Conservation (phyloP, 441 rosid species). For the Eutrema salsugineum region DNA sequence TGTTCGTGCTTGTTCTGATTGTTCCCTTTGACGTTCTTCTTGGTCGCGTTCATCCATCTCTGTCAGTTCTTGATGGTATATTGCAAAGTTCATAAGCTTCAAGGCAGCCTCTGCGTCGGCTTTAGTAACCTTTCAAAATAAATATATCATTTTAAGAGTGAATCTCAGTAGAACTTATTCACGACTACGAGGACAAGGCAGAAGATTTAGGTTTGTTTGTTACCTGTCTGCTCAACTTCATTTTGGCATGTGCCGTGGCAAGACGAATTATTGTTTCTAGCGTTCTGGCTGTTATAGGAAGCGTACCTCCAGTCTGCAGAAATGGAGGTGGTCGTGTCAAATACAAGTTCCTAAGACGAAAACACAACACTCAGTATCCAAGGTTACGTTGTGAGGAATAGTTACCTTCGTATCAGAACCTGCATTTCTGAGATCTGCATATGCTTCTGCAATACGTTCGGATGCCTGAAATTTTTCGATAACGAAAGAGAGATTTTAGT, state of each 20-base stretch:
- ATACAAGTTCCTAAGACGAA: not conserved
- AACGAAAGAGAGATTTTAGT: constrained; percentile 9
- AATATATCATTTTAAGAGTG: not conserved
- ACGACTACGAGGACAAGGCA: not conserved
- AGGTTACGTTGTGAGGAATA: constrained; percentile 12
- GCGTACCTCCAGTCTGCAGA: constrained; percentile 94
- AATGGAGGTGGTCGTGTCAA: not conserved
- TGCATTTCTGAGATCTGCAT: constrained; percentile 88
- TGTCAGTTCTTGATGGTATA: constrained; percentile 93
- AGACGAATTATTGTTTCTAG: constrained; percentile 95
- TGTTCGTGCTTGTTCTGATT: constrained; percentile 42
- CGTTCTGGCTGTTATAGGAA: constrained; percentile 97
- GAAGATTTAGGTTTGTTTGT: not conserved
- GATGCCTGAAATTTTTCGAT: constrained; percentile 56
- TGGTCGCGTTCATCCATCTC: constrained; percentile 98
- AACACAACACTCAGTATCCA: not conserved
- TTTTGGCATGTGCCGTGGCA: constrained; percentile 95
- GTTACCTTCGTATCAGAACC: constrained; percentile 80
- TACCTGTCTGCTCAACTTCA: constrained; percentile 92
- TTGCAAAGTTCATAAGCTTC: constrained; percentile 88
- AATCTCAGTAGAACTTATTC: not conserved
- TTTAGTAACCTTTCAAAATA: constrained; percentile 58
- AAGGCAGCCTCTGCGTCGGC: constrained; percentile 94
- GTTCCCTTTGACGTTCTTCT: constrained; percentile 64
- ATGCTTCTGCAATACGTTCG: constrained; percentile 85